A percentile compares a stretch with the other conserved stretches of the same genome.
These are phyloP conservation scores for Solanum microdontum DNA, from an alignment of 257 asterid genomes.

Conservation along the genomic window DNA sequence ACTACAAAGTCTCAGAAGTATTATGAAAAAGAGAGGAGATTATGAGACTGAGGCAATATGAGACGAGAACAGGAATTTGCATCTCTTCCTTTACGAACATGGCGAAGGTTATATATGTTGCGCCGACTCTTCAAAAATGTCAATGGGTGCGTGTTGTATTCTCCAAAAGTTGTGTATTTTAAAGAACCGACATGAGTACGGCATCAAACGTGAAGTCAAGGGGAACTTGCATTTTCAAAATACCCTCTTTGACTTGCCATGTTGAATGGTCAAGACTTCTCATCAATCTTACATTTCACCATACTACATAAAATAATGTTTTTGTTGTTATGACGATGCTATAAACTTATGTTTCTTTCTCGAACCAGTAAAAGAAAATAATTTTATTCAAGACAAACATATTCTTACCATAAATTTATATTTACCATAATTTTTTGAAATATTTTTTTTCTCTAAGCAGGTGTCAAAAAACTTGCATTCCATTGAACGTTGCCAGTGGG, in stretches of 20 bases:
- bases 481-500: neutral
- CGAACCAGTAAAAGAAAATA: neutral
- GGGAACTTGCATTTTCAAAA: neutral
- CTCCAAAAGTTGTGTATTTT: neutral
- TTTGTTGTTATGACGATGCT: neutral
- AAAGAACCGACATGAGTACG: neutral
- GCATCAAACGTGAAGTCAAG: too few relatives aligned
- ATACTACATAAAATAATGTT: neutral
- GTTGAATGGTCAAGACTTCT: neutral
- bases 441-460: too few relatives aligned
- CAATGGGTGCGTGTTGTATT: neutral
- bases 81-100: neutral
- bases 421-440: neutral
- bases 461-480: neutral
- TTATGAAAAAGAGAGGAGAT: slow-evolving; percentile 26
- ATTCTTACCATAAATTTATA: neutral
- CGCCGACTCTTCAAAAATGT: neutral
- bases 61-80: neutral
- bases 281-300: neutral
- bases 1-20: slow-evolving; percentile 27
- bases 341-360: neutral
- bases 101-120: neutral
- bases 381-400: too few relatives aligned
- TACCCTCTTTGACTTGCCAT: neutral
- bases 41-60: slow-evolving; percentile 15